These are phyloP conservation scores for Trichoderma koningiopsis DNA, from an alignment of 2,329 filamentous ascomycete species.

Conservation along the genomic window DNA sequence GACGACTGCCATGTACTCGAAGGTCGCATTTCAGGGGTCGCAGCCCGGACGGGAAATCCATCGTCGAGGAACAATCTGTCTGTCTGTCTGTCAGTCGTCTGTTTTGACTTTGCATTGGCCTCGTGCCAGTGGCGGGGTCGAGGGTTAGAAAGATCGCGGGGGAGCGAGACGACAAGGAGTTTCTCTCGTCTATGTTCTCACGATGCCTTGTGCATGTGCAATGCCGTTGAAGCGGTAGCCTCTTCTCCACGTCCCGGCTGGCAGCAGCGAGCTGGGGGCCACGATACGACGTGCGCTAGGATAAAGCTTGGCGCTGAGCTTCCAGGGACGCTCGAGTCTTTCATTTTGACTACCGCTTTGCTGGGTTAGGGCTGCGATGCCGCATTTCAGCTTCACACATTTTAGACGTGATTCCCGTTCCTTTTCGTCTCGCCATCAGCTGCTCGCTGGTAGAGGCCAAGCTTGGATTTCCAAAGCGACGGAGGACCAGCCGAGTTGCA, in stretches of 20 bases:
- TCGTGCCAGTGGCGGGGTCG: constrained; percentile 5
- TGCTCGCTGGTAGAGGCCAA: not conserved
- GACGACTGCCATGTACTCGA: not conserved
- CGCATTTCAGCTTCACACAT: not conserved
- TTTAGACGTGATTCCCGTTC: not conserved
- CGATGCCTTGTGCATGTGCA: not conserved
- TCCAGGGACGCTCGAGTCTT: not conserved
- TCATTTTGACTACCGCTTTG: not conserved
- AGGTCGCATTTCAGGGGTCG: not conserved
- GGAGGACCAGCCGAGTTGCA: not conserved
- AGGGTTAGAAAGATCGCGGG: constrained; percentile 17
- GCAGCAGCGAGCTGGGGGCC: constrained; percentile 11
- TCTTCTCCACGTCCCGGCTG: not conserved
- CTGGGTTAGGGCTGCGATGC: not conserved
- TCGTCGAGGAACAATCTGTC: not conserved
- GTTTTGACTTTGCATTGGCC: not conserved
- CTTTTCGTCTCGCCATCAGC: not conserved
- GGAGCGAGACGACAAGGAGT: constrained; percentile 20
- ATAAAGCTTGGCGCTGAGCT: constrained; percentile 25
- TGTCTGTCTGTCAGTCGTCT: not conserved
- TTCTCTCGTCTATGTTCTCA: not conserved
- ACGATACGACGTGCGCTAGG: constrained; percentile 22
- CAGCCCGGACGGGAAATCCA: not conserved
- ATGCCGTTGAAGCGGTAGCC: constrained; percentile 9
- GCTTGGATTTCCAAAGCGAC: not conserved